Conservation (phyloP, 1,284 basidiomycete species). For the Boletus albobrunnescens region DNA sequence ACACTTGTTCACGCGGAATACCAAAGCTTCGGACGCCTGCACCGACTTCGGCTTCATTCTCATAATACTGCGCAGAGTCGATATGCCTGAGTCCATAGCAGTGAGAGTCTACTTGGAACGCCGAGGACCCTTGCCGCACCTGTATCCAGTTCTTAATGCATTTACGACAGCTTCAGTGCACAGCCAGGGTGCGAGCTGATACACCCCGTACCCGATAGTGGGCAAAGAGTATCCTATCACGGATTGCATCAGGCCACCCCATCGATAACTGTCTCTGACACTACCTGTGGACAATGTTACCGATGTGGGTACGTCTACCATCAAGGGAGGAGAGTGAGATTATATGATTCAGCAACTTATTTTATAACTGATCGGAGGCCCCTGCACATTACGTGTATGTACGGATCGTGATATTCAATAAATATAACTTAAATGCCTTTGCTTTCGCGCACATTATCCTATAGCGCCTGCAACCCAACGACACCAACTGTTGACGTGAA, state of each 20-base stretch:
- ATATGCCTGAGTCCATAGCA: constrained; percentile 16
- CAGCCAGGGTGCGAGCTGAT: constrained; percentile 8
- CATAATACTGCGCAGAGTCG: constrained; percentile 25
- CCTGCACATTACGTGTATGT: no score
- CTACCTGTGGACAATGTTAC: constrained; percentile 18
- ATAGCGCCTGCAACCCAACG: no score
- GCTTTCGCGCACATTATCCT: no score
- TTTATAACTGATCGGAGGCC: no score
- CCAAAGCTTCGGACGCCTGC: constrained; percentile 20
- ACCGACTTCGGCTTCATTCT: constrained; percentile 26
- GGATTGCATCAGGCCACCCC: background rate
- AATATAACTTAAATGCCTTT: no score
- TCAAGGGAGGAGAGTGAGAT: constrained; percentile 1
- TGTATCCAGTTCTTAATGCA: constrained; percentile 26
- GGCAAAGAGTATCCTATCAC: constrained; percentile 26
- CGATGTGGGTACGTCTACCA: constrained; percentile 9
- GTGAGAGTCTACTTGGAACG: background rate
- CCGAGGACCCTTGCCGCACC: constrained; percentile 11
- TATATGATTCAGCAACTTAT: no score
- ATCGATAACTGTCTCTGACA: background rate
- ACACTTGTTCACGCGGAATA: constrained; percentile 28
- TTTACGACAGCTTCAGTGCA: constrained; percentile 17
- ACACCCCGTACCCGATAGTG: constrained; percentile 29
- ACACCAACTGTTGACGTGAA: no score
- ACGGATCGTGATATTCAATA: no score